Evolutionary conservation across 225 moss, liverwort and hornwort genomes (phyloP), one percentile per base, ranked within the genome.

Genomic region (Pleurozium schreberi): DNA sequence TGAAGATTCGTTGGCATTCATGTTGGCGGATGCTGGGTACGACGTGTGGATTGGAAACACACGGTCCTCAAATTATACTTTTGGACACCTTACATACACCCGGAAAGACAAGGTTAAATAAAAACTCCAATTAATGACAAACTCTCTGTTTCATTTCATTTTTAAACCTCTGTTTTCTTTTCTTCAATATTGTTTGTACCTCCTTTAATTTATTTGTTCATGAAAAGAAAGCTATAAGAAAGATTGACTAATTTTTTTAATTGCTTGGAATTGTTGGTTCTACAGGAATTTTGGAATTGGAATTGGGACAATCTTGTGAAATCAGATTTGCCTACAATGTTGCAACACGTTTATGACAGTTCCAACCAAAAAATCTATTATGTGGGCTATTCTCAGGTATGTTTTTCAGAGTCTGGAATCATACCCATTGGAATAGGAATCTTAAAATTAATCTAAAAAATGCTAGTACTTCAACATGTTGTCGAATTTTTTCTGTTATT

Each of bases 21-120:
- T 93, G 91, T 82, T 96, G 86, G 98, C 94, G 31, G 64, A 90
- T 85, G 86, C 93, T 59, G 96, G 96, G 50, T 98, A 93, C 13
- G 96, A 98, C 4, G 96, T 98, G 52, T 98, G 98, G 98, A 93
- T 98, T 67, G 98, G 98, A 69, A 98, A 98, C 77, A 84, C 94
- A 5, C 92, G 98, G 31, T 95, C 98, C 45, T 95, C 98, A 55
- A 93, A 93, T 64, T 96, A 92, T 75, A 98, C 96, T 61, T 93
- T 78, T 80, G 98, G 98, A 57, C 98, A 98, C 83, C 47, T 91
- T 10, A 83, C 5, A 3, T 50, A 88, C 42, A 87, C 80, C 4
- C 92, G 93, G 63, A 74, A 88, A 62, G 96, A 96, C 84, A 89
- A 98, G 95, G 98, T 96, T 45, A 8, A 33, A 23, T 45, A 8